Conservation (phyloP, 805 yeast genomes). For the Clavispora asparagi region DNA sequence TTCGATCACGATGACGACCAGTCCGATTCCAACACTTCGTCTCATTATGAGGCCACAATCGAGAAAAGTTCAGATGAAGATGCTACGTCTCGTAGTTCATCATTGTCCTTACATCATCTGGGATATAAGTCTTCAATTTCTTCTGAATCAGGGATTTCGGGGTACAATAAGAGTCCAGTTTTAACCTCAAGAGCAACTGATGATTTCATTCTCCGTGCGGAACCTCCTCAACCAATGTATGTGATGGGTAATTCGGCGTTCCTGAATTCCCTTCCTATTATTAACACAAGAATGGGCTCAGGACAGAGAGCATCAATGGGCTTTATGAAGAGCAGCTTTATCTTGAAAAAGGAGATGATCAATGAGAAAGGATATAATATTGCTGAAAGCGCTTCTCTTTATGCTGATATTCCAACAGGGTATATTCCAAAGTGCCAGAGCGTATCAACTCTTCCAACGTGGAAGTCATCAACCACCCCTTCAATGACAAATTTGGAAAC, state of each 20-base stretch:
- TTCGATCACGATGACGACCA: constrained; percentile 25
- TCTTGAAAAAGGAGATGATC: constrained; percentile 37
- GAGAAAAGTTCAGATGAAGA: constrained; percentile 17
- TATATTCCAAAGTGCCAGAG: not conserved
- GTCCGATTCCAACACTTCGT: constrained; percentile 14
- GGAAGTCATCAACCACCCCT: not conserved
- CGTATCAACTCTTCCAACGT: not conserved
- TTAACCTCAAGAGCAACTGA: not conserved
- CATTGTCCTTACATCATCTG: constrained; percentile 35
- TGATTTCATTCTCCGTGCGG: not conserved
- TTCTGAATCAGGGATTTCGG: constrained; percentile 19
- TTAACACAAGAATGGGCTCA: constrained; percentile 3
- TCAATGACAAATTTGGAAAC: not conserved
- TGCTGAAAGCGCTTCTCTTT: constrained; percentile 24
- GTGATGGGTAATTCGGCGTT: constrained; percentile 3
- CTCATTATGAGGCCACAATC: constrained; percentile 23
- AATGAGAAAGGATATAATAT: constrained; percentile 23
- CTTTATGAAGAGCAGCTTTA: constrained; percentile 39
- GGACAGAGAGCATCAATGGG: constrained; percentile 34
- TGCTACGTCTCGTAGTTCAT: constrained; percentile 25
- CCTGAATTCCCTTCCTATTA: constrained; percentile 13
- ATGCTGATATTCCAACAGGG: not conserved
- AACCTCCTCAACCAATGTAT: not conserved
- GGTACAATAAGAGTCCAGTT: not conserved
- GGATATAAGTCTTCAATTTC: constrained; percentile 33